Evolutionary conservation across 2,329 filamentous ascomycete species (phyloP).

Genomic region (Calonectria hawksworthii): DNA sequence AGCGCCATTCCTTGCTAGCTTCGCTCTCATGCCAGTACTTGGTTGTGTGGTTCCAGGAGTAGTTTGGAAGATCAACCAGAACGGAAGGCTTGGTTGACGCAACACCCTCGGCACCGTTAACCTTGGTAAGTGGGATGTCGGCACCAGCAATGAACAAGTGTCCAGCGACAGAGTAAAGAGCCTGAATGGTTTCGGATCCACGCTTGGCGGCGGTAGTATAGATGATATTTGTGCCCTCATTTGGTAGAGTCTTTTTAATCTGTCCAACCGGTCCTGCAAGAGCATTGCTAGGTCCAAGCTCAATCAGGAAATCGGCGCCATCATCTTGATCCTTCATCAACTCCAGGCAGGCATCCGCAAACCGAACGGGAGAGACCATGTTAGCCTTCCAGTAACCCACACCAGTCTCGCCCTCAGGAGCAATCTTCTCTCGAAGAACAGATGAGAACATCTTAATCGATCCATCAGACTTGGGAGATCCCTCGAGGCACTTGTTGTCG

Average conservation of each 20-base stretch:
- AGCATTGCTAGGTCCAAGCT: constrained; percentile 46
- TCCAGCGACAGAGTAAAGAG: constrained; percentile 12
- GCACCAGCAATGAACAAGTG: constrained; percentile 17
- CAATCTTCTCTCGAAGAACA: constrained; percentile 12
- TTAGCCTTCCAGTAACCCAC: constrained; percentile 55
- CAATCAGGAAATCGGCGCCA: constrained; percentile 35
- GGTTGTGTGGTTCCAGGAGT: constrained; percentile 61
- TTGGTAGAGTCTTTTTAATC: constrained; percentile 33
- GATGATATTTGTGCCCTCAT: constrained; percentile 2
- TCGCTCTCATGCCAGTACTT: constrained; percentile 60
- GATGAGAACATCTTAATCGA: constrained; percentile 23
- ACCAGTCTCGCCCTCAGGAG: neutral
- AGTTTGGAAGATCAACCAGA: constrained; percentile 55
- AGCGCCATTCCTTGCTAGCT: constrained; percentile 52
- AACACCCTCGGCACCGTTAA: constrained; percentile 3
- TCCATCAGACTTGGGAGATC: constrained; percentile 9
- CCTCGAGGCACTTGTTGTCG: constrained; percentile 14
- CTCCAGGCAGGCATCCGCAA: constrained; percentile 49
- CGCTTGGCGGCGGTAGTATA: neutral
- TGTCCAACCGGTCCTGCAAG: constrained; percentile 44
- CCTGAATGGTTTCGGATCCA: neutral
- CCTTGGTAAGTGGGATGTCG: constrained; percentile 3
- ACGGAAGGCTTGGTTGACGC: constrained; percentile 37
- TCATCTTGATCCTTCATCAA: constrained; percentile 29
- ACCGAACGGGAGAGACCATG: constrained; percentile 52